These are phyloP conservation scores for Pyrenochaeta sp. DNA, from an alignment of 2,329 filamentous ascomycete species.

Conservation along the genomic window DNA sequence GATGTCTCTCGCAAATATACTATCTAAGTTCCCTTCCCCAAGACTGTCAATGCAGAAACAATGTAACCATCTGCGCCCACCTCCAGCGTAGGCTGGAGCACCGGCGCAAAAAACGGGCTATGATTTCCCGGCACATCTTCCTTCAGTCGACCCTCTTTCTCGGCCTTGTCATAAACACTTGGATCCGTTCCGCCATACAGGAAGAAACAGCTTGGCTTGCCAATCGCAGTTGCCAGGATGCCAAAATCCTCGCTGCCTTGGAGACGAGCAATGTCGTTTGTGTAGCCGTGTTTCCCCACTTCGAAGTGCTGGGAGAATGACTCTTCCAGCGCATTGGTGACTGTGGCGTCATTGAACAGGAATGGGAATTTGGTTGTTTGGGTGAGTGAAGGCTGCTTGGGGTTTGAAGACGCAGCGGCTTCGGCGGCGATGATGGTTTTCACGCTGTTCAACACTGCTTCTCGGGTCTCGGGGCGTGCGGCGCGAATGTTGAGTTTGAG, in stretches of 20 bases:
- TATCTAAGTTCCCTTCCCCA: conserved; percentile 32
- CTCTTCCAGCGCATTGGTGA: conserved; percentile 54
- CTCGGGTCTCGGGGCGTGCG: conserved; percentile 55
- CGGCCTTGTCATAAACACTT: conserved; percentile 59
- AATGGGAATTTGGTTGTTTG: conserved; percentile 55
- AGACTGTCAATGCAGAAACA: conserved; percentile 60
- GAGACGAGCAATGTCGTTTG: conserved; percentile 52
- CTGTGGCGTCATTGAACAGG: conserved; percentile 60
- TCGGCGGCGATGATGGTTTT: conserved; percentile 65
- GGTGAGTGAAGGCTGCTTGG: conserved; percentile 54
- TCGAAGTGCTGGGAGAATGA: conserved; percentile 59
- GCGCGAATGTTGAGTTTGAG: conserved; percentile 65
- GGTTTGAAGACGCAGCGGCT: conserved; percentile 58
- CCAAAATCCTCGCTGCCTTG: conserved; percentile 67
- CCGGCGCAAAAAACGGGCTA: conserved; percentile 66
- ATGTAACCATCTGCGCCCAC: conserved; percentile 61
- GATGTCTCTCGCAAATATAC: no score
- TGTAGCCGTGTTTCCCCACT: conserved; percentile 36
- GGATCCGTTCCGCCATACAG: conserved; percentile 63
- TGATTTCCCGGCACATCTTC: conserved; percentile 67
- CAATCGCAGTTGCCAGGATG: conserved; percentile 61
- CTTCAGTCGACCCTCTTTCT: conserved; percentile 55
- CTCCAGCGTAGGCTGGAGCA: conserved; percentile 66
- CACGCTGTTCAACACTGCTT: conserved; percentile 58
- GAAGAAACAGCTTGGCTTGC: conserved; percentile 64